These are phyloP conservation scores for Trichoderma simmonsii DNA, from an alignment of 2,329 filamentous ascomycete genomes.

Conservation along the genomic window DNA sequence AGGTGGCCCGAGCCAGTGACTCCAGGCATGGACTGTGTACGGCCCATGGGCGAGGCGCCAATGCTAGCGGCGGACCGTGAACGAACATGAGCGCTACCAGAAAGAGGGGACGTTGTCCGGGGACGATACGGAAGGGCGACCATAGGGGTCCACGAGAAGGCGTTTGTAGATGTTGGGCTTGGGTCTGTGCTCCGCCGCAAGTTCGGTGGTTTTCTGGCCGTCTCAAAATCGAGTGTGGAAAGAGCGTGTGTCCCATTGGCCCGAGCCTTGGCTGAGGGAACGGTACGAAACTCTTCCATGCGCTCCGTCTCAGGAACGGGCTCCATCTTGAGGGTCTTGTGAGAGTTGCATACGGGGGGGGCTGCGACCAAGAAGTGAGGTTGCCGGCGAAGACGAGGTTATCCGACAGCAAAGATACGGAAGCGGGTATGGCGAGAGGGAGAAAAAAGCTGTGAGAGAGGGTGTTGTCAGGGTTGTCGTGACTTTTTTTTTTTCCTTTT, in stretches of 20 bases:
- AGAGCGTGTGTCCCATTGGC: constrained; percentile 41
- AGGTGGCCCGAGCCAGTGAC: constrained; percentile 59
- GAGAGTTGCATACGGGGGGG: constrained; percentile 4
- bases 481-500: background rate
- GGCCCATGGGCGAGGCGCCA: constrained; percentile 53
- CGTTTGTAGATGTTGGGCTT: constrained; percentile 45
- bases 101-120: constrained; percentile 60
- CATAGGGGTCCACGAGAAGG: constrained; percentile 46
- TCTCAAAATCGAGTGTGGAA: constrained; percentile 42
- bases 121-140: constrained; percentile 54
- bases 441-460: background rate
- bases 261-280: constrained; percentile 54
- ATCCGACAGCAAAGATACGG: background rate
- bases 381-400: background rate
- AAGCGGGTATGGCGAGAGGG: background rate
- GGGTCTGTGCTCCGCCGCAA: constrained; percentile 60
- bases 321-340: constrained; percentile 49
- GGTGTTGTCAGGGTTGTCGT: background rate
- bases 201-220: constrained; percentile 49
- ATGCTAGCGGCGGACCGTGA: constrained; percentile 57
- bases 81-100: constrained; percentile 50
- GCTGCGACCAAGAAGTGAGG: background rate
- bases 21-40: constrained; percentile 63
- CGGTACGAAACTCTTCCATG: constrained; percentile 62
- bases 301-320: constrained; percentile 66